Base-by-base conservation (phyloP, 2,329 filamentous ascomycete genomes). In the Microdochium trichocladiopsis region DNA sequence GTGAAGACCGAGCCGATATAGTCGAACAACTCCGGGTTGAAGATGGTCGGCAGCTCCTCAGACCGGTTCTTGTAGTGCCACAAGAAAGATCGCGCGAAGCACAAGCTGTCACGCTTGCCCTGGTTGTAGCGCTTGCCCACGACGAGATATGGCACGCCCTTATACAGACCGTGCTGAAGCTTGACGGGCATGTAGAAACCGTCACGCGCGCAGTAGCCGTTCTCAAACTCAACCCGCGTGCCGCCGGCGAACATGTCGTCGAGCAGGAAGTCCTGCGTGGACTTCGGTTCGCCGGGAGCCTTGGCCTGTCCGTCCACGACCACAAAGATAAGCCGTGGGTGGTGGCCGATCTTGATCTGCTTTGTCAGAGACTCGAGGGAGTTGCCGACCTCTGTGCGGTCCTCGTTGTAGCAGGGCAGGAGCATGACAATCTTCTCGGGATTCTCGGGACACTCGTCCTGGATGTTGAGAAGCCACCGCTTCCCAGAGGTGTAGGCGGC, bases 361-460 rank as follows among this genome's bases (percentile, higher is more conserved):
- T 65, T 63, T 4, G 75, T 66, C 3, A 78, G 60, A 2, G 74
- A 77, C 52, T 76, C 71, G 0, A 77, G 66, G 0, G 74, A 77
- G 2, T 67, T 65, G 3, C 61, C 67, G 23, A 75, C 60, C 54
- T 78, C 74, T 4, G 74, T 64, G 6, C 63, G 58, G 0, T 71
- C 75, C 57, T 78, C 74, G 56, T 77, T 77, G 61, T 77, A 78
- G 60, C 75, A 78, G 1, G 74, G 74, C 4, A 77, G 63, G 28
- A 77, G 59, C 25, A 75, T 57, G 2, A 77, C 72, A 63, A 77
- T 66, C 49, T 66, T 67, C 57, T 77, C 74, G 0, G 72, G 72
- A 0, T 37, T 57, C 28, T 58, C 56, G 2, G 66, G 66, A 18
- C 9, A 12, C n/a, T 11, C 10, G 10, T 41, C 36, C 2, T 63